Conservation (phyloP, 345 rosid genomes). For the Acer negundo region DNA sequence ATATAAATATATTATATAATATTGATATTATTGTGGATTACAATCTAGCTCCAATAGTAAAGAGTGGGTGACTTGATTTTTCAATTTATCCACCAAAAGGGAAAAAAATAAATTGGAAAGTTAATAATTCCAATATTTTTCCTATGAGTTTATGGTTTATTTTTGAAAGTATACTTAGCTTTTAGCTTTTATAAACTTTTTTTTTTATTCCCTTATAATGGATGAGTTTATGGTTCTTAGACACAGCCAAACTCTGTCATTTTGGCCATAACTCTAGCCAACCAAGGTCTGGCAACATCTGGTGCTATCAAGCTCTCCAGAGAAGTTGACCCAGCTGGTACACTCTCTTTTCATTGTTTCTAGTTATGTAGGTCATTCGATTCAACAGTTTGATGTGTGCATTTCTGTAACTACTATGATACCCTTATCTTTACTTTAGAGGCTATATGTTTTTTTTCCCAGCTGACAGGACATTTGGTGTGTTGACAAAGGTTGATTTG, state of each 20-base stretch:
- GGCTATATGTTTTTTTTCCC: slow-evolving; percentile 12
- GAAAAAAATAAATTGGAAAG: neutral
- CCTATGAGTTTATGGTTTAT: neutral
- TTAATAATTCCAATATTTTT: neutral
- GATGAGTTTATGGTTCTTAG: slow-evolving; percentile 6
- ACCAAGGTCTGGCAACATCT: slow-evolving; percentile 76
- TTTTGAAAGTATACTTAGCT: neutral
- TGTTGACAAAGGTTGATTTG: slow-evolving; percentile 71
- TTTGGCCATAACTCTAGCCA: slow-evolving; percentile 71
- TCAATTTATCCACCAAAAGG: neutral
- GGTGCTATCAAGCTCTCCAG: slow-evolving; percentile 71
- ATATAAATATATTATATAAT: too few species aligned
- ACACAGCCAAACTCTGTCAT: slow-evolving; percentile 59
- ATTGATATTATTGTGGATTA: too few species aligned
- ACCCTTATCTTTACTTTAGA: slow-evolving; percentile 1
- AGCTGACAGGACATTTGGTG: slow-evolving; percentile 81
- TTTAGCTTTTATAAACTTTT: neutral
- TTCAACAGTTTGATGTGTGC: slow-evolving; percentile 5
- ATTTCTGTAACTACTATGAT: neutral
- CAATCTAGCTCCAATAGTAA: neutral
- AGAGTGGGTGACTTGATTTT: neutral
- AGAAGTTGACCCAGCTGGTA: slow-evolving; percentile 66
- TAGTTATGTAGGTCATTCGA: neutral
- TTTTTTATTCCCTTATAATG: neutral
- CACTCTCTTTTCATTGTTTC: neutral